Conservation (phyloP, 2,329 filamentous ascomycete genomes). For the Aspergillus costaricaensis region DNA sequence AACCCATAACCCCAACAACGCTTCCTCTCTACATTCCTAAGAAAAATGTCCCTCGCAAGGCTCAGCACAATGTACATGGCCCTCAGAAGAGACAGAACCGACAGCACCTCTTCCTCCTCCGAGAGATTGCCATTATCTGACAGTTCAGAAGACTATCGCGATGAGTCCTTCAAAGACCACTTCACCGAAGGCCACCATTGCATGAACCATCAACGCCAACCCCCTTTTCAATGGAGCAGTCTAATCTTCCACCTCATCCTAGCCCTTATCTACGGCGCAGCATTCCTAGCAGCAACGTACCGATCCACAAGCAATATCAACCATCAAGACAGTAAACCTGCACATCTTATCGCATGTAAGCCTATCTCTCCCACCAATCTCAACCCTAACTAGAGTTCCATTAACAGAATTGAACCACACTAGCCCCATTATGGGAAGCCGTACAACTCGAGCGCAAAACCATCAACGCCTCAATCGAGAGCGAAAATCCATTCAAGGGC, state of each 20-base stretch:
- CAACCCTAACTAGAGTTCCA: fast-evolving
- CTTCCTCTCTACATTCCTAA: too few relatives aligned
- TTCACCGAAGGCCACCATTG: not conserved
- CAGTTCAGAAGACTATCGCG: not conserved
- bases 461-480: not conserved
- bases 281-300: not conserved
- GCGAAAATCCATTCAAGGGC: slow-evolving; percentile 1
- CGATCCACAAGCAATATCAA: not conserved
- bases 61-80: not conserved
- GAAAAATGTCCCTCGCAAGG: not conserved
- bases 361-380: fast-evolving
- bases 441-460: not conserved
- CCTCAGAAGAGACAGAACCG: not conserved
- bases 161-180: not conserved
- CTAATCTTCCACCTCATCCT: not conserved
- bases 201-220: not conserved
- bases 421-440: not conserved
- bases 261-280: not conserved
- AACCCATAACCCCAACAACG: too few relatives aligned
- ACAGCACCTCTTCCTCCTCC: not conserved
- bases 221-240: not conserved
- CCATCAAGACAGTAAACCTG: too few relatives aligned
- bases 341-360: not conserved
- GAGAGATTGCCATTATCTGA: not conserved
- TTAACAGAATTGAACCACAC: not conserved